Evolutionary conservation across 495 filamentous ascomycete species (phyloP).

Genomic region (Talaromyces ruber): DNA sequence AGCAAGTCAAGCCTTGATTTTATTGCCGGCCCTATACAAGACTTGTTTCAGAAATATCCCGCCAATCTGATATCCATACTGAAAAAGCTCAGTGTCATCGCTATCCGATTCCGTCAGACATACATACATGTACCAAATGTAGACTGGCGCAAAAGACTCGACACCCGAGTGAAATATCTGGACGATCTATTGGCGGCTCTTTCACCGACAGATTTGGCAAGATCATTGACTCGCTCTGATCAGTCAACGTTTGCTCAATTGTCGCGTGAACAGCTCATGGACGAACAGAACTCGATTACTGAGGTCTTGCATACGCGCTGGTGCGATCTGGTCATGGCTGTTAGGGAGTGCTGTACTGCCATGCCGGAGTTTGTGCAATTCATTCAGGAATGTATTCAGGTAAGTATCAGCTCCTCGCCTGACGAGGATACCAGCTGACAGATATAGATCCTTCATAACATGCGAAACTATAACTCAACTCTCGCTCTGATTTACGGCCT

Average conservation of each 20-base stretch:
- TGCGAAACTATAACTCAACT: slow-evolving; percentile 9
- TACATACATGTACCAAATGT: slow-evolving; percentile 28
- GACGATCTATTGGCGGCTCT: slow-evolving; percentile 24
- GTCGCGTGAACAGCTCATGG: slow-evolving; percentile 13
- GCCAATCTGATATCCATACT: slow-evolving; percentile 23
- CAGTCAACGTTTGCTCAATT: slow-evolving; percentile 21
- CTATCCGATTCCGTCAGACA: slow-evolving; percentile 23
- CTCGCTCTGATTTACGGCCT: slow-evolving; percentile 29
- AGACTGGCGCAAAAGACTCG: slow-evolving; percentile 25
- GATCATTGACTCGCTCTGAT: slow-evolving; percentile 18
- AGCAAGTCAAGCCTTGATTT: slow-evolving; percentile 25
- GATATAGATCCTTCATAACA: slow-evolving; percentile 16
- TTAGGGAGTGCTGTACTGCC: slow-evolving; percentile 35
- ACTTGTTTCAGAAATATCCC: slow-evolving; percentile 22
- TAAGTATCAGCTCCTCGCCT: slow-evolving; percentile 7
- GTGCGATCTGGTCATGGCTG: slow-evolving; percentile 22
- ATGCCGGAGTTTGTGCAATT: slow-evolving; percentile 23
- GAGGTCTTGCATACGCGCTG: slow-evolving; percentile 17
- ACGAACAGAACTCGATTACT: slow-evolving; percentile 11
- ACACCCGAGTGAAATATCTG: slow-evolving; percentile 22
- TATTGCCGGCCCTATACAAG: slow-evolving; percentile 29
- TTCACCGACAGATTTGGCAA: slow-evolving; percentile 23
- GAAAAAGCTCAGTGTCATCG: slow-evolving; percentile 27
- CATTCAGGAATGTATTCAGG: slow-evolving; percentile 29
- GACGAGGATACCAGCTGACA: background rate